phyloP scores from a whole-genome alignment of 1,139 yeast species.

The Taphrina communis region DNA sequence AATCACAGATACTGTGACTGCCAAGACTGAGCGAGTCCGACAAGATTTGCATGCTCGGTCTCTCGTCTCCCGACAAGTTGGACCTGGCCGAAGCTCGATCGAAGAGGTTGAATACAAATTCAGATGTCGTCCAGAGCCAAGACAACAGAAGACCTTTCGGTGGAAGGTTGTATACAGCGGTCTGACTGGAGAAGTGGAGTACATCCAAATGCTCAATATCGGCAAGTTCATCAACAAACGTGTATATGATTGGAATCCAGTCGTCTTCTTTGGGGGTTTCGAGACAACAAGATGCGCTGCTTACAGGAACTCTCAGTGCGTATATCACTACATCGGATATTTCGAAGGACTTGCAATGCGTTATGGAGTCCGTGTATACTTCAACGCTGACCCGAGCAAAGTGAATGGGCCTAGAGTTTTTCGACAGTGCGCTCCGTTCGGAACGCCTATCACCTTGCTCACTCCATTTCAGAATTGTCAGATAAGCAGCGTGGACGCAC shows the following conservation, averaged over 20 bases:
- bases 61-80: neutral
- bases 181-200: neutral
- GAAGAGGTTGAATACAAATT: neutral
- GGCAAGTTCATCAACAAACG: neutral
- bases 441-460: neutral
- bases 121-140: neutral
- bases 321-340: neutral
- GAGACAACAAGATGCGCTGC: neutral
- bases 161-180: neutral
- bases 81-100: neutral
- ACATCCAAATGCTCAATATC: neutral
- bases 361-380: neutral
- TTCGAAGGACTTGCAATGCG: neutral
- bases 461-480: neutral
- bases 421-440: neutral
- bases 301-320: neutral
- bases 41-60: no score
- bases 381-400: neutral
- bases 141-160: neutral
- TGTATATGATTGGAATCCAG: neutral
- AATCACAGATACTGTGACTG: no score
- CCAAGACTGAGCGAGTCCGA: no score
- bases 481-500: neutral
- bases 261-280: neutral
- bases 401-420: neutral